These are phyloP conservation scores for Furculomyces boomerangus DNA, from an alignment of 371 early-diverging fungal genomes.

Conservation along the genomic window DNA sequence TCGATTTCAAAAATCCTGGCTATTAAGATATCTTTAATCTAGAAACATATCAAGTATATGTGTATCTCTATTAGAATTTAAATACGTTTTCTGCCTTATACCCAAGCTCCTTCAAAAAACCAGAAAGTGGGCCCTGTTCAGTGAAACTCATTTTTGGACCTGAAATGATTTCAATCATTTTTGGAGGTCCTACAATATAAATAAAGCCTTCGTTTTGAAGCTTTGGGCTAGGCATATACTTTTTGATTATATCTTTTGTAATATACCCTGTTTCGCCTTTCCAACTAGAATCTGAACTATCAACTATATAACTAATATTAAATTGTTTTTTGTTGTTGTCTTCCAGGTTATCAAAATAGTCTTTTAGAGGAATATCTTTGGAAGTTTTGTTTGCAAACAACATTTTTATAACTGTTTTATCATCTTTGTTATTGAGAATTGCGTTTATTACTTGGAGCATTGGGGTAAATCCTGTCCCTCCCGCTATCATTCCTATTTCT, in stretches of 20 bases:
- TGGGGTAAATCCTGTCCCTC: conserved; percentile 91
- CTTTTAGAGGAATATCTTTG: conserved; percentile 65
- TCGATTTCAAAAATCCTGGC: no score
- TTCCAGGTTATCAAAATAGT: conserved; percentile 55
- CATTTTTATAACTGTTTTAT: conserved; percentile 69
- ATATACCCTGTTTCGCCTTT: conserved; percentile 49
- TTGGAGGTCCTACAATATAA: conserved; percentile 78
- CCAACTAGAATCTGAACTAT: conserved; percentile 39
- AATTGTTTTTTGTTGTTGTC: conserved; percentile 53
- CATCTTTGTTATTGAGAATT: conserved; percentile 45
- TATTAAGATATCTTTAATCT: no score
- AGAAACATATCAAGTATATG: no score
- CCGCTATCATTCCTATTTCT: conserved; percentile 69
- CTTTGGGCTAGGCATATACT: conserved; percentile 30
- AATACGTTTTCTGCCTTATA: conserved; percentile 55
- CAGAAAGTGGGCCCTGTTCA: conserved; percentile 64
- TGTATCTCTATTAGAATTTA: conserved; percentile 88
- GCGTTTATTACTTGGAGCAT: conserved; percentile 63
- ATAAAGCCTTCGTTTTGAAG: conserved; percentile 29
- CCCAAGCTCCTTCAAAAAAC: conserved; percentile 73
- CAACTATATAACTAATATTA: conserved; percentile 63
- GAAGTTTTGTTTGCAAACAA: conserved; percentile 73
- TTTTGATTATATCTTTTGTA: conserved; percentile 40
- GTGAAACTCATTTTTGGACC: conserved; percentile 66
- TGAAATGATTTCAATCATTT: conserved; percentile 55